Evolutionary conservation across 2,329 filamentous ascomycete species (phyloP).

Genomic region (Coniosporium tulheliwenetii): DNA sequence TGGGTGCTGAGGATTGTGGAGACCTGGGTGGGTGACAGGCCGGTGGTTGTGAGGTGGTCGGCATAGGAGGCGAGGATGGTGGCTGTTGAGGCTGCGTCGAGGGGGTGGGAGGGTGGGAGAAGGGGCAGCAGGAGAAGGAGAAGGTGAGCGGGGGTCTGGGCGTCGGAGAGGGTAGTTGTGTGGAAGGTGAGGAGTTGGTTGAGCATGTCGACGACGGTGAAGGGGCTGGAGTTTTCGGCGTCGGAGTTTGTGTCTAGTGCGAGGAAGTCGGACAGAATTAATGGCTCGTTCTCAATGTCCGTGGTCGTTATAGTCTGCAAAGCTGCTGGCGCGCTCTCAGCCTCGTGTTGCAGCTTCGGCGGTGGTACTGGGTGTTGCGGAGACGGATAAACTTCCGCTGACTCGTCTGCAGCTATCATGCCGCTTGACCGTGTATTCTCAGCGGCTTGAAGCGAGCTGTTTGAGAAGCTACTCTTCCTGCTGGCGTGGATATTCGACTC

Average conservation of each 20-base stretch:
- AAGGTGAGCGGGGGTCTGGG: slow-evolving; percentile 31
- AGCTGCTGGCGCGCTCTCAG: slow-evolving; percentile 11
- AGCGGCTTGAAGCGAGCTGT: slow-evolving; percentile 11
- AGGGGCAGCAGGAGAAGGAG: slow-evolving; percentile 30
- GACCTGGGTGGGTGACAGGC: slow-evolving; percentile 21
- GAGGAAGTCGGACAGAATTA: slow-evolving; percentile 20
- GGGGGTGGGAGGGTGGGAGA: slow-evolving; percentile 24
- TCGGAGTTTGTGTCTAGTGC: slow-evolving; percentile 15
- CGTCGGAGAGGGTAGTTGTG: slow-evolving; percentile 23
- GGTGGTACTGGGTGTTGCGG: neutral
- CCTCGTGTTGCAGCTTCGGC: slow-evolving; percentile 4
- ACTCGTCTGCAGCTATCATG: slow-evolving; percentile 21
- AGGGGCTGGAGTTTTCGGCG: slow-evolving; percentile 17
- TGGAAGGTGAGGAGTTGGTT: slow-evolving; percentile 25
- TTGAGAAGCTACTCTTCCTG: slow-evolving; percentile 12
- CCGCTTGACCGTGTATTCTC: slow-evolving; percentile 24
- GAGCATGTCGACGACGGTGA: slow-evolving; percentile 25
- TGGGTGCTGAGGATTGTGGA: slow-evolving; percentile 22
- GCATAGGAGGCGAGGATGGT: slow-evolving; percentile 21
- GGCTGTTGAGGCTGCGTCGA: slow-evolving; percentile 14
- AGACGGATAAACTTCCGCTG: slow-evolving; percentile 1
- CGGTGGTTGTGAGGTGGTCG: slow-evolving; percentile 21
- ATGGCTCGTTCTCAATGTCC: slow-evolving; percentile 8
- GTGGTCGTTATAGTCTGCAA: neutral
- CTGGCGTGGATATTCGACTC: slow-evolving; percentile 21